Evolutionary conservation across 1,284 basidiomycete genomes (phyloP).

Genomic region (Apiotrichum akiyoshidainum): DNA sequence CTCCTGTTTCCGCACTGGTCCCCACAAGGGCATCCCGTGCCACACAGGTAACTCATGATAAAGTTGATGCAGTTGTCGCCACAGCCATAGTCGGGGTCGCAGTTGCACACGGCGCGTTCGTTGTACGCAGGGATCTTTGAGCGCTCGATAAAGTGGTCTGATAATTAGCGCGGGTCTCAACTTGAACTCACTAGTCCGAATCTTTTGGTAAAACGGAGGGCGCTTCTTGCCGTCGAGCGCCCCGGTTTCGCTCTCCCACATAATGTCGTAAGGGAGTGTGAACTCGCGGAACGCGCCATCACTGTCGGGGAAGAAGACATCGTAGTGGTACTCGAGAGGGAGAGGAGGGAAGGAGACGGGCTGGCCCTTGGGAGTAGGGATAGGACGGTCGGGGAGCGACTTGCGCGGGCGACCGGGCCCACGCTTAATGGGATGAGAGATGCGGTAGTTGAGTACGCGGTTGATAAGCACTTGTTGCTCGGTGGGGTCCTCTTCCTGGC

Average conservation of each 20-base stretch:
- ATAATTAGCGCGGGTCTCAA: background rate
- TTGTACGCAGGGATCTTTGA: background rate
- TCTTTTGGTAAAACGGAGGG: constrained; percentile 38
- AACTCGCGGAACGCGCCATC: constrained; percentile 49
- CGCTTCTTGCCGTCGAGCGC: constrained; percentile 45
- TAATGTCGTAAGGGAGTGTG: constrained; percentile 46
- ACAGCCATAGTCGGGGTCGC: constrained; percentile 46
- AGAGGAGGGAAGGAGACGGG: constrained; percentile 35
- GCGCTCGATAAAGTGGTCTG: constrained; percentile 13
- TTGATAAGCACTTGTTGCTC: constrained; percentile 30
- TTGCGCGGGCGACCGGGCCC: constrained; percentile 11
- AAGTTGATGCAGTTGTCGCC: constrained; percentile 53
- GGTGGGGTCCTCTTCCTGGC: constrained; percentile 34
- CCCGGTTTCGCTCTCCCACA: constrained; percentile 46
- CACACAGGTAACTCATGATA: constrained; percentile 54
- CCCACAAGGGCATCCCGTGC: constrained; percentile 51
- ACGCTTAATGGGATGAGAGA: constrained; percentile 2
- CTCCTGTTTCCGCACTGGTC: constrained; percentile 44
- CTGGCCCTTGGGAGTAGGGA: constrained; percentile 7
- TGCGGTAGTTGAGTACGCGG: constrained; percentile 22
- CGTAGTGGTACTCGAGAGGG: constrained; percentile 37
- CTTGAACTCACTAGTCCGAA: constrained; percentile 34
- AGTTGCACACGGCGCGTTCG: constrained; percentile 45
- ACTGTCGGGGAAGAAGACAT: constrained; percentile 36
- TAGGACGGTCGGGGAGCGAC: background rate